These are phyloP conservation scores for Lepidopterella palustris DNA, from an alignment of 495 filamentous ascomycete species.

Conservation along the genomic window DNA sequence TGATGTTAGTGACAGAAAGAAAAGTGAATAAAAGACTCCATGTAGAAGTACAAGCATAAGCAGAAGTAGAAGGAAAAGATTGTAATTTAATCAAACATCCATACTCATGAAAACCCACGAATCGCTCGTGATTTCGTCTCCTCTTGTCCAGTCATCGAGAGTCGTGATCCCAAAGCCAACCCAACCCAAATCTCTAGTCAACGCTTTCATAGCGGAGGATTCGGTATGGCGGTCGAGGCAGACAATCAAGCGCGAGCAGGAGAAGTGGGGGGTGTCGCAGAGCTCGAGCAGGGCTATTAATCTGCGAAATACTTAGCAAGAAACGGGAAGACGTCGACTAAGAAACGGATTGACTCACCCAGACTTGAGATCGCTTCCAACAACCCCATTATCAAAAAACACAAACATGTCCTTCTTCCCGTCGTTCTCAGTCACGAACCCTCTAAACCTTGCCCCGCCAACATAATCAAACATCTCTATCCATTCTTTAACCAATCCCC, in stretches of 20 bases:
- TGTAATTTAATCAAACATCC: slow-evolving; percentile 56
- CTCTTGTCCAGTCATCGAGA: slow-evolving; percentile 61
- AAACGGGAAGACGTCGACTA: neutral
- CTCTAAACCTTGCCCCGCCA: slow-evolving; percentile 73
- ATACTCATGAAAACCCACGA: slow-evolving; percentile 82
- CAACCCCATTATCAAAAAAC: slow-evolving; percentile 69
- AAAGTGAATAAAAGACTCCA: too few species aligned
- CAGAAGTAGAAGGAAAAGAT: too few species aligned
- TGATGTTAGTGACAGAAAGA: too few species aligned
- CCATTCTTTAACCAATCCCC: slow-evolving; percentile 46
- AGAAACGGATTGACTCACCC: slow-evolving; percentile 53
- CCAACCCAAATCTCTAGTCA: slow-evolving; percentile 81
- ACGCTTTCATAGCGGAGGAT: slow-evolving; percentile 49
- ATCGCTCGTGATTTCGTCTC: slow-evolving; percentile 54
- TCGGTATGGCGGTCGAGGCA: slow-evolving; percentile 64
- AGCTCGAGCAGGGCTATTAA: slow-evolving; percentile 89
- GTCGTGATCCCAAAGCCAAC: slow-evolving; percentile 81
- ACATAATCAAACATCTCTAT: slow-evolving; percentile 88
- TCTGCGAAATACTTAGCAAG: slow-evolving; percentile 39
- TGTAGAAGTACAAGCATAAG: too few species aligned
- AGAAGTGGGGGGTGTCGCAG: slow-evolving; percentile 59
- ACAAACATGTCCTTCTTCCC: slow-evolving; percentile 72
- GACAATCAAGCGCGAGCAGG: slow-evolving; percentile 69
- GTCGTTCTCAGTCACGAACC: slow-evolving; percentile 61
- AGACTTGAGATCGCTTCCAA: slow-evolving; percentile 73